A percentile compares a stretch with the other conserved stretches of the same genome.
These are phyloP conservation scores for Lactifluus subvellereus DNA, from an alignment of 768 basidiomycete genomes.

Conservation along the genomic window DNA sequence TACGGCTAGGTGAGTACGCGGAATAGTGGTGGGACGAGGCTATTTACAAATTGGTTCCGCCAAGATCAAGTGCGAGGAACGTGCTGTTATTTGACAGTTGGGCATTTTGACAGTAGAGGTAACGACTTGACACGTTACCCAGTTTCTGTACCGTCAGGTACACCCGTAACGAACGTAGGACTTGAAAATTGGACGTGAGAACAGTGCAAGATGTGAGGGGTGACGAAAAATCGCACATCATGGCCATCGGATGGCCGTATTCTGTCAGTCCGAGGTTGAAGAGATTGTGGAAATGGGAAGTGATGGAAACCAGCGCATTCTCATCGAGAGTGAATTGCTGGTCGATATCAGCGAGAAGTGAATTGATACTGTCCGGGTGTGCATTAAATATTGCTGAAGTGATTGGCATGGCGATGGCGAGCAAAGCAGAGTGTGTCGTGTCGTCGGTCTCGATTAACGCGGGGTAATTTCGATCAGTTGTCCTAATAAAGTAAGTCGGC, in stretches of 20 bases:
- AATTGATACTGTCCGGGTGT: constrained; percentile 17
- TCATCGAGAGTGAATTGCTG: constrained; percentile 63
- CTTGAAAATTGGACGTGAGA: constrained; percentile 34
- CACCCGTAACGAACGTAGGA: constrained; percentile 92
- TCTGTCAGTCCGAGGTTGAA: constrained; percentile 63
- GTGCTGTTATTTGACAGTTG: constrained; percentile 47
- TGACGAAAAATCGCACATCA: constrained; percentile 57
- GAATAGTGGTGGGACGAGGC: background rate
- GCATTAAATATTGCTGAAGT: constrained; percentile 16
- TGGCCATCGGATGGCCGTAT: constrained; percentile 83
- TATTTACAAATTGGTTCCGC: constrained; percentile 93
- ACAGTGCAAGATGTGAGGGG: background rate
- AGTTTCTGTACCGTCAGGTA: constrained; percentile 89
- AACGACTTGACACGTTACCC: constrained; percentile 49
- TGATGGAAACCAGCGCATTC: constrained; percentile 60
- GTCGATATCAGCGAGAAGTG: constrained; percentile 55
- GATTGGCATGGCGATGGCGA: constrained; percentile 12
- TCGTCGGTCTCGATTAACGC: too few relatives aligned
- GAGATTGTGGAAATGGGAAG: constrained; percentile 75
- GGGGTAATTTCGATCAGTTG: too few relatives aligned
- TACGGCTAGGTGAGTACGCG: constrained; percentile 16
- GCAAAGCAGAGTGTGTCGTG: background rate
- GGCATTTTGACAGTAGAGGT: background rate
- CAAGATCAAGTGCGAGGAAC: constrained; percentile 93
- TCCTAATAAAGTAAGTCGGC: too few relatives aligned